Evolutionary conservation across 2,329 filamentous ascomycete genomes (phyloP).

Genomic region (Paecilomyces dactylethromorphus): DNA sequence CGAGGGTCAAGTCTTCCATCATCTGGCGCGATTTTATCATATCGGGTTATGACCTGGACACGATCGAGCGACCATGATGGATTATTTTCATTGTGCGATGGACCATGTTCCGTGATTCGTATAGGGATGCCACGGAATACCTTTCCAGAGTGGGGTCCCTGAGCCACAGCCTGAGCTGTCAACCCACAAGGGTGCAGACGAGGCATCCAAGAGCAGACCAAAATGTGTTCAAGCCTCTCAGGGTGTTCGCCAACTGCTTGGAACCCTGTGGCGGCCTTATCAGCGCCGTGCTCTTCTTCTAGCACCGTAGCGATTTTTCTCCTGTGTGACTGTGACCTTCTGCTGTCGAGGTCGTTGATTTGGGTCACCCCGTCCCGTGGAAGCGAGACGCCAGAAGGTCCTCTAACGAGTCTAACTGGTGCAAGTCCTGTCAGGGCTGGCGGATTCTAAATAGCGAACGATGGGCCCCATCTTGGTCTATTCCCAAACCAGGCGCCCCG

Average conservation of each 20-base stretch:
- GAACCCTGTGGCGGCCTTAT: not conserved
- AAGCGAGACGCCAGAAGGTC: not conserved
- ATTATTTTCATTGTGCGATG: not conserved
- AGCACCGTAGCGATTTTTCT: not conserved
- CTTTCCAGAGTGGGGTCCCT: not conserved
- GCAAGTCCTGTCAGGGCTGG: not conserved
- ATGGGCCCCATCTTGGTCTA: not conserved
- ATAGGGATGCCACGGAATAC: conserved; percentile 1
- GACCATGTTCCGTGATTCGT: not conserved
- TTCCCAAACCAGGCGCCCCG: not conserved
- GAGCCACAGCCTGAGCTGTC: not conserved
- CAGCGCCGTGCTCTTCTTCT: not conserved
- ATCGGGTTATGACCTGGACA: not conserved
- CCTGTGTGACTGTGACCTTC: not conserved
- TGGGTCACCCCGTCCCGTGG: not conserved
- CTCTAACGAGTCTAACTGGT: not conserved
- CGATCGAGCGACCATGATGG: not conserved
- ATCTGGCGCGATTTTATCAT: not conserved
- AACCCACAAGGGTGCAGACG: not conserved
- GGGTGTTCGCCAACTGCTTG: not conserved
- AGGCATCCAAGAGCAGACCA: not conserved
- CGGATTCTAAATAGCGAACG: not conserved
- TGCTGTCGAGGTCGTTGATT: not conserved
- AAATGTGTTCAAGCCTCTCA: not conserved
- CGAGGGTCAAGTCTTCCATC: not conserved